A percentile compares a stretch with the other conserved stretches of the same genome.
Conservation (phyloP, 2,329 filamentous ascomycete genomes). For the Cladobotryum mycophilum region DNA sequence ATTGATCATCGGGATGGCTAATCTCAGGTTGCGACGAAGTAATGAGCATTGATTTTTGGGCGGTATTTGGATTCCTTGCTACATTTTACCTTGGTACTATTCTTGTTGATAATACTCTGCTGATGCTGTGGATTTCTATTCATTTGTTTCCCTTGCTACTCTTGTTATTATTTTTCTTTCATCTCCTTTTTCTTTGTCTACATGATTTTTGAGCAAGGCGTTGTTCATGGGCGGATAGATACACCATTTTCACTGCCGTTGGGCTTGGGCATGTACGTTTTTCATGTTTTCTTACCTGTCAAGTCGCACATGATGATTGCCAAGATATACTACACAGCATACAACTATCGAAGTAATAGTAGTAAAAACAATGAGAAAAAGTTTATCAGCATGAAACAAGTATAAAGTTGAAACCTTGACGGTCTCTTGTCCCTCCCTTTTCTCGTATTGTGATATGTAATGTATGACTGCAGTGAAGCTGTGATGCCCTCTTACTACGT, state of each 20-base stretch:
- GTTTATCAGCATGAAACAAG: not conserved
- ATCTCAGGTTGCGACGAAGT: not conserved
- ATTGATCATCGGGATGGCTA: not conserved
- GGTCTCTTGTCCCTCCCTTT: not conserved
- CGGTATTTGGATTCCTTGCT: not conserved
- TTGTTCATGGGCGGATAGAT: not conserved
- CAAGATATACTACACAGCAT: not conserved
- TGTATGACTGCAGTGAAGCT: not conserved
- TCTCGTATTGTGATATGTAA: not conserved
- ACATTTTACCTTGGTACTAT: not conserved
- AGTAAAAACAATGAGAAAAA: not conserved
- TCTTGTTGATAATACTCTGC: not conserved
- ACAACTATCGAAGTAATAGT: not conserved
- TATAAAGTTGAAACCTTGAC: not conserved
- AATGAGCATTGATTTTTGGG: conserved; percentile 2
- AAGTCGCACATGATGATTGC: conserved; percentile 4
- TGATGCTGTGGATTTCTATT: not conserved
- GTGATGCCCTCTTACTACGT: too few species aligned
- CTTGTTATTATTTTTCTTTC: not conserved
- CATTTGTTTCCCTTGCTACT: not conserved
- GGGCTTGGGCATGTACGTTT: conserved; percentile 1
- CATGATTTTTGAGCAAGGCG: conserved; percentile 1
- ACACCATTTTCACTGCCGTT: not conserved
- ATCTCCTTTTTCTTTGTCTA: not conserved
- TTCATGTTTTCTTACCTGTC: not conserved